Evolutionary conservation across 2,329 filamentous ascomycete species (phyloP), one percentile per base, ranked within the genome.

Genomic region (Emergomyces pasteurianus): DNA sequence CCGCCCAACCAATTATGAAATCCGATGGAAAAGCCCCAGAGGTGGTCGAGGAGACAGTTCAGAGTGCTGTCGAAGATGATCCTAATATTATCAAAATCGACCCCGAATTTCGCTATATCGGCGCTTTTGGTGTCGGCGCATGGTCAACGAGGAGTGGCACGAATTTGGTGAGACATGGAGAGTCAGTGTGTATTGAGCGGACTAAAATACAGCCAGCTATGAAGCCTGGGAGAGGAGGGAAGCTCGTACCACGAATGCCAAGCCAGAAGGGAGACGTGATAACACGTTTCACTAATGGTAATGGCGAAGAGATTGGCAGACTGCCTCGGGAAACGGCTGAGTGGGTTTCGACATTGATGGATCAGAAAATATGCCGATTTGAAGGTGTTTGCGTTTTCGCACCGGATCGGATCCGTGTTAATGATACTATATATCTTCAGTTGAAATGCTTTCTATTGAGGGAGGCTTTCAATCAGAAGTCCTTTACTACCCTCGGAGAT

Each of bases 401-500:
- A 0, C 92, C 92, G 0, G 92, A 97, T 60, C 80, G 84, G 54
- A 75, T 97, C 55, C 82, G 89, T 57, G 94, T 92, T 9, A 96
- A 95, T 69, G 94, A 99, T 68, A 97, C 91, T 0, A 82, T 99
- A n/a, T 95, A 92, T 67, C 74, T 99, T 7, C 94, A 99, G 72
- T 75, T 99, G 52, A 82, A 83, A 59, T 94, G 88, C 69, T 95
- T 82, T 60, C 73, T 99, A 46, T 79, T 94, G 18, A 83, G 79
- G 62, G 83, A 83, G 21, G 88, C 90, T 0, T 97, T 99, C 68
- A 81, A 86, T 57, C 80, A 79, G 50, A 79, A 78, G 3, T 79
- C 79, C 2, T 85, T 91, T 58, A 77, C 83, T 50, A 80, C 84
- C 53, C 16, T 62, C 3, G 80, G 84, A 58, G 81, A 86, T 61